Conservation (phyloP, 176 grass and related monocot species). For the Carex scoparia region DNA sequence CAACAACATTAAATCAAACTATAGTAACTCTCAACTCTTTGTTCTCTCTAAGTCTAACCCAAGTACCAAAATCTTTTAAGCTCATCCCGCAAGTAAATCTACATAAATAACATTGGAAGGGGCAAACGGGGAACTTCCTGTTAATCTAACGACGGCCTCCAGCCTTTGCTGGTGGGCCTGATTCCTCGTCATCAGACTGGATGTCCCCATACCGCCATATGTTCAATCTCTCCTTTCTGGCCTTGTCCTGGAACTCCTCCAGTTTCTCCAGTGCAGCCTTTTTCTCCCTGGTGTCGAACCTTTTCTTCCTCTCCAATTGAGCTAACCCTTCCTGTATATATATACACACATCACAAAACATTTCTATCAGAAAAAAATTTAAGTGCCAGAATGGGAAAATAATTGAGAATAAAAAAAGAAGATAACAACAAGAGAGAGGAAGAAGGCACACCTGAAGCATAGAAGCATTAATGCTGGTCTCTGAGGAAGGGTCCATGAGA, state of each 20-base stretch:
- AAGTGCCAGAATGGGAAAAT: neutral
- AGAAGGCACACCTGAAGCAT: constrained; percentile 77
- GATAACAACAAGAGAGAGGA: constrained; percentile 1
- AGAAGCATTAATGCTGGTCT: constrained; percentile 77
- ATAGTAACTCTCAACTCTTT: neutral
- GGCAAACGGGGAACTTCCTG: neutral
- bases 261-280: constrained; percentile 40
- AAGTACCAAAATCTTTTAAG: constrained; percentile 15
- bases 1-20: constrained; percentile 16
- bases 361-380: neutral
- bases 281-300: constrained; percentile 33
- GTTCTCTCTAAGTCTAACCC: constrained; percentile 17
- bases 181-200: constrained; percentile 47
- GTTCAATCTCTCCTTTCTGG: constrained; percentile 27
- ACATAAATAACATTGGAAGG: constrained; percentile 22
- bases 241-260: constrained; percentile 51
- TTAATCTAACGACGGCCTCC: constrained; percentile 30
- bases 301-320: constrained; percentile 40
- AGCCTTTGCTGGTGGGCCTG: constrained; percentile 38
- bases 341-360: neutral
- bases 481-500: constrained; percentile 65
- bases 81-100: constrained; percentile 5
- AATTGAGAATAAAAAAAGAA: neutral
- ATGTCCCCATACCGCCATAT: constrained; percentile 46
- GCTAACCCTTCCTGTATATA: constrained; percentile 44